phyloP scores from a whole-genome alignment of 2,329 filamentous ascomycete genomes.

The Aspergillus piperis region DNA sequence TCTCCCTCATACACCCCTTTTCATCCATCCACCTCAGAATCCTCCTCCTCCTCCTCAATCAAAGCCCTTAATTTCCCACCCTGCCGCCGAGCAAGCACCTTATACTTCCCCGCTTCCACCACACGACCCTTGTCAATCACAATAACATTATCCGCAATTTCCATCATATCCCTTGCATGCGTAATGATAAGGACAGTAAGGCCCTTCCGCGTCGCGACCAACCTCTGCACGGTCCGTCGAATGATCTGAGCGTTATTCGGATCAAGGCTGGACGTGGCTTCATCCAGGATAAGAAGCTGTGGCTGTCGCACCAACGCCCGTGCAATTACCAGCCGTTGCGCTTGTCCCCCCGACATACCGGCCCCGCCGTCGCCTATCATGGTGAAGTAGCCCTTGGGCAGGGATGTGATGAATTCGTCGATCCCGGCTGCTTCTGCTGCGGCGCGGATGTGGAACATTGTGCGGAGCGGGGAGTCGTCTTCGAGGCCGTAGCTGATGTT shows the following conservation, averaged over 20 bases:
- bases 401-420: conserved; percentile 72
- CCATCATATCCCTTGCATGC: conserved; percentile 85
- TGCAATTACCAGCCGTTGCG: conserved; percentile 78
- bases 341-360: conserved; percentile 75
- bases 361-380: conserved; percentile 75
- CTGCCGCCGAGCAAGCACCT: conserved; percentile 53
- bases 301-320: conserved; percentile 73
- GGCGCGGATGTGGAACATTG: conserved; percentile 51
- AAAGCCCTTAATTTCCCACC: conserved; percentile 52
- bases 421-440: conserved; percentile 63
- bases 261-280: conserved; percentile 82
- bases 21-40: neutral
- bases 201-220: conserved; percentile 49
- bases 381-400: conserved; percentile 72
- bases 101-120: conserved; percentile 70
- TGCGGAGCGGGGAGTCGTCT: conserved; percentile 54
- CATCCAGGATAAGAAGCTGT: conserved; percentile 76
- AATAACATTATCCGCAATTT: conserved; percentile 70
- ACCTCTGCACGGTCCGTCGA: conserved; percentile 59
- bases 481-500: conserved; percentile 75
- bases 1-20: neutral
- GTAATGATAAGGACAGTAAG: conserved; percentile 80
- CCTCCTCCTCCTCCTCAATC: conserved; percentile 22
- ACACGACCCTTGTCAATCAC: conserved; percentile 68
- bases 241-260: conserved; percentile 65